Evolutionary conservation across 768 basidiomycete species (phyloP).

Genomic region (Mycena chlorophos): DNA sequence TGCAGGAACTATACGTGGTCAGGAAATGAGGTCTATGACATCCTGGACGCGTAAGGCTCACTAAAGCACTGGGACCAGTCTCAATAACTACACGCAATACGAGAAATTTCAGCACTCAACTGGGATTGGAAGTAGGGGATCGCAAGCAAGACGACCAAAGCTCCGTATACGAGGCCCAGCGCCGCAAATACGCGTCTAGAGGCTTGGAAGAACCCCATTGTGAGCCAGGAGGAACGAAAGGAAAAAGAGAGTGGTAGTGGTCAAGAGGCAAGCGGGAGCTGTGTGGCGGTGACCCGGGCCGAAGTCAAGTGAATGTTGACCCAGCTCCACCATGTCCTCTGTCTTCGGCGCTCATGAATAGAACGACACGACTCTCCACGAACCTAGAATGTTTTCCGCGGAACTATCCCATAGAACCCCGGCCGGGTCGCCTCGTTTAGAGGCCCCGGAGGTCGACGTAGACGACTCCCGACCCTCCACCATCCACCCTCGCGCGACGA

Average conservation of each 20-base stretch:
- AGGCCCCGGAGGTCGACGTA: background rate
- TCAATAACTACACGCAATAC: background rate
- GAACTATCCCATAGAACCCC: constrained; percentile 13
- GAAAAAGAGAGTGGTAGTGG: background rate
- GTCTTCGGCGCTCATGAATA: background rate
- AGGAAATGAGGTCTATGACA: background rate
- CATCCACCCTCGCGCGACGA: constrained; percentile 8
- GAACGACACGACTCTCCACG: background rate
- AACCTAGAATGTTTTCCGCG: constrained; percentile 8
- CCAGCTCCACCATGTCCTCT: background rate
- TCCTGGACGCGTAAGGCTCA: background rate
- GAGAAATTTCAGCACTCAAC: constrained; percentile 42
- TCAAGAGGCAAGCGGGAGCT: background rate
- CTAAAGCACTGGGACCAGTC: constrained; percentile 11
- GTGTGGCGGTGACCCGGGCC: background rate
- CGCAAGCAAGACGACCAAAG: constrained; percentile 51
- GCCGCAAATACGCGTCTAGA: constrained; percentile 38
- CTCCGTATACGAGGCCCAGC: constrained; percentile 54
- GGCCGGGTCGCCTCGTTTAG: constrained; percentile 1
- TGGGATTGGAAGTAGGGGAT: constrained; percentile 70
- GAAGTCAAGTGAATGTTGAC: background rate
- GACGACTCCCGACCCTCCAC: constrained; percentile 10
- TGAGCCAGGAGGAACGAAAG: background rate
- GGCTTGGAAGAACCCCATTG: constrained; percentile 12
- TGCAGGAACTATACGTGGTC: constrained; percentile 56